Conservation (phyloP, 2,329 filamentous ascomycete species). For the Diplodia sapinea region DNA sequence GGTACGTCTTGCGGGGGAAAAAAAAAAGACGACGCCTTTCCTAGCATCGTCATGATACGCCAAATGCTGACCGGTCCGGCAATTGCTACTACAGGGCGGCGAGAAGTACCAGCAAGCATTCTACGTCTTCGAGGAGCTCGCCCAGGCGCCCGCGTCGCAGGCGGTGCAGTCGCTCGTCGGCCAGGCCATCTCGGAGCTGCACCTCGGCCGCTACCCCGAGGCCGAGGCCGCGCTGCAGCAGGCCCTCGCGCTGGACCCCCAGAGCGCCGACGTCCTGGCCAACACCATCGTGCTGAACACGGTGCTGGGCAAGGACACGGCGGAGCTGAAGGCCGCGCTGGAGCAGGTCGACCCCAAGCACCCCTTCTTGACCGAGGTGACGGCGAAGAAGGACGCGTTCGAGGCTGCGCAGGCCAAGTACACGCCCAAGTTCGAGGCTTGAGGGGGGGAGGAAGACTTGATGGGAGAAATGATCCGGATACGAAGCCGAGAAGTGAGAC, state of each 20-base stretch:
- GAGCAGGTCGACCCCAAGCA: conserved; percentile 70
- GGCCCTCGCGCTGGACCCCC: conserved; percentile 74
- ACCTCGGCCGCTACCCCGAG: conserved; percentile 86
- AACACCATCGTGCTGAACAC: conserved; percentile 82
- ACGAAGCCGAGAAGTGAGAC: not conserved
- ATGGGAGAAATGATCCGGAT: conserved; percentile 7
- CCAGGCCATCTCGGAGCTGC: conserved; percentile 89
- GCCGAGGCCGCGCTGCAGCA: conserved; percentile 85
- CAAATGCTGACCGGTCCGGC: not conserved
- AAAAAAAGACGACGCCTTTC: too few species aligned
- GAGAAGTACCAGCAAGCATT: conserved; percentile 96
- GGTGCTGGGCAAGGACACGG: conserved; percentile 73
- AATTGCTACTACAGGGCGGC: conserved; percentile 69
- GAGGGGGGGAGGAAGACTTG: not conserved
- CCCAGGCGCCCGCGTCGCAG: conserved; percentile 81
- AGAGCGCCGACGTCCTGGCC: conserved; percentile 76
- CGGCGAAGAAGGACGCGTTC: conserved; percentile 86
- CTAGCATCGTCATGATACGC: not conserved
- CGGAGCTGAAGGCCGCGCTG: conserved; percentile 61
- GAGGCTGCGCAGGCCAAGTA: conserved; percentile 87
- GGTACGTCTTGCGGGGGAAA: conserved; percentile 57
- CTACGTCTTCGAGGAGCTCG: conserved; percentile 97
- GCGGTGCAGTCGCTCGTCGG: conserved; percentile 78
- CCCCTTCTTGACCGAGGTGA: conserved; percentile 72
- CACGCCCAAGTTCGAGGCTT: conserved; percentile 73